Evolutionary conservation across 2,329 filamentous ascomycete genomes (phyloP).

Genomic region (Colletotrichum orchidophilum): DNA sequence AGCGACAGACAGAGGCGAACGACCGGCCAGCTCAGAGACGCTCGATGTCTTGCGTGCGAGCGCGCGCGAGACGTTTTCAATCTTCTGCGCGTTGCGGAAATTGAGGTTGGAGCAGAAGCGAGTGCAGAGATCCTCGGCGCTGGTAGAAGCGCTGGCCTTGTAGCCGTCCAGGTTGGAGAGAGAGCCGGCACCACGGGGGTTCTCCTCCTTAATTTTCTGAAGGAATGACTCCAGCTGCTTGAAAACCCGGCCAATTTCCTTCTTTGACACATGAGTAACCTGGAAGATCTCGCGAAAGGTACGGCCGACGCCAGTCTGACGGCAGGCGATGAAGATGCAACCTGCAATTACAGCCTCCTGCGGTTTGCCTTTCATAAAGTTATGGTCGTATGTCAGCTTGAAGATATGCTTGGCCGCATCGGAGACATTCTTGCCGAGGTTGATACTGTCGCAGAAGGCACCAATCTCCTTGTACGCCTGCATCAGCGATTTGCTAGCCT

Average conservation of each 20-base stretch:
- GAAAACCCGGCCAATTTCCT: constrained; percentile 96
- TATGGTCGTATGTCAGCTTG: constrained; percentile 92
- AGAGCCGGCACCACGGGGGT: constrained; percentile 59
- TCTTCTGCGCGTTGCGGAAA: constrained; percentile 74
- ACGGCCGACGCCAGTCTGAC: constrained; percentile 85
- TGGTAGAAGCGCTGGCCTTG: constrained; percentile 79
- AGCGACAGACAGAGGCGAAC: constrained; percentile 92
- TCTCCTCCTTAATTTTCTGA: constrained; percentile 74
- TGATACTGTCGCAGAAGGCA: constrained; percentile 84
- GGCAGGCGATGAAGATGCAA: constrained; percentile 97
- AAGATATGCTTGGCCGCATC: constrained; percentile 95
- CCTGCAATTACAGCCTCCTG: constrained; percentile 94
- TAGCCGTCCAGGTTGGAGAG: constrained; percentile 73
- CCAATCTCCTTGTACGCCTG: constrained; percentile 91
- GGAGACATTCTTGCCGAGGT: constrained; percentile 81
- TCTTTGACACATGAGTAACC: constrained; percentile 93
- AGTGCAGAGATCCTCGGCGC: constrained; percentile 83
- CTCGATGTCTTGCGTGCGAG: constrained; percentile 81
- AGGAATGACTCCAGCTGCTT: constrained; percentile 92
- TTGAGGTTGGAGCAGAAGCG: constrained; percentile 89
- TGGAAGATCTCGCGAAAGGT: constrained; percentile 96
- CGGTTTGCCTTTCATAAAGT: constrained; percentile 94
- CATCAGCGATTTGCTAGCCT: constrained; percentile 82
- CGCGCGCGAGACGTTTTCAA: constrained; percentile 82
- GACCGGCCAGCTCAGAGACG: constrained; percentile 85